Conservation (phyloP, 1,139 yeast genomes). For the Pichia sp. region DNA sequence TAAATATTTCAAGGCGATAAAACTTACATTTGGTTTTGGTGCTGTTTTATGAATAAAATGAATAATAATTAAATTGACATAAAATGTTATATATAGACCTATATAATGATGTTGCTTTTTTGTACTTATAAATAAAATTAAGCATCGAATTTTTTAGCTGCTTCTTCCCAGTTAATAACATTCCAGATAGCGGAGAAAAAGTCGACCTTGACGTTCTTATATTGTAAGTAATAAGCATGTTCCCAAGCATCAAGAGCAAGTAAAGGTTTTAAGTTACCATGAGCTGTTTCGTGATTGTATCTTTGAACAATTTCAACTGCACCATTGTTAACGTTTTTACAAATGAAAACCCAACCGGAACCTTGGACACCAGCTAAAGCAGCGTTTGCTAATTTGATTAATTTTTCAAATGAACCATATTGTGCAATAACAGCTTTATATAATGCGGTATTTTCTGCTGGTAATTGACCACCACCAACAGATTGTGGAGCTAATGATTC, state of each 20-base stretch:
- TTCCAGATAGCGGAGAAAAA: slow-evolving; percentile 97
- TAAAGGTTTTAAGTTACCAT: slow-evolving; percentile 68
- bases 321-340: slow-evolving; percentile 79
- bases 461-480: slow-evolving; percentile 82
- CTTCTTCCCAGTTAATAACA: slow-evolving; percentile 95
- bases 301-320: slow-evolving; percentile 81
- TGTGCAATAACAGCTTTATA: slow-evolving; percentile 58
- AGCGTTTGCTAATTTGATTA: slow-evolving; percentile 62
- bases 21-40: slow-evolving; percentile 89
- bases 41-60: slow-evolving; percentile 46
- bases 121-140: slow-evolving; percentile 6
- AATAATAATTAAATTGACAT: not conserved
- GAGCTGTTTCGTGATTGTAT: slow-evolving; percentile 85
- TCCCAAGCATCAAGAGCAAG: slow-evolving; percentile 98
- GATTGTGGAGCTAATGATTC: slow-evolving; percentile 80
- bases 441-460: slow-evolving; percentile 51
- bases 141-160: slow-evolving; percentile 56
- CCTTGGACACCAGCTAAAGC: slow-evolving; percentile 93
- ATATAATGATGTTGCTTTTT: not conserved
- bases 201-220: slow-evolving; percentile 89
- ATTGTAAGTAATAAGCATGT: slow-evolving; percentile 95
- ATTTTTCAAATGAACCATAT: slow-evolving; percentile 73
- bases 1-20: slow-evolving; percentile 81
- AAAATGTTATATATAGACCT: not conserved
- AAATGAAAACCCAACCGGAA: slow-evolving; percentile 97